Base-by-base conservation (phyloP, 2,329 filamentous ascomycete species). In the Apiospora phragmitis region DNA sequence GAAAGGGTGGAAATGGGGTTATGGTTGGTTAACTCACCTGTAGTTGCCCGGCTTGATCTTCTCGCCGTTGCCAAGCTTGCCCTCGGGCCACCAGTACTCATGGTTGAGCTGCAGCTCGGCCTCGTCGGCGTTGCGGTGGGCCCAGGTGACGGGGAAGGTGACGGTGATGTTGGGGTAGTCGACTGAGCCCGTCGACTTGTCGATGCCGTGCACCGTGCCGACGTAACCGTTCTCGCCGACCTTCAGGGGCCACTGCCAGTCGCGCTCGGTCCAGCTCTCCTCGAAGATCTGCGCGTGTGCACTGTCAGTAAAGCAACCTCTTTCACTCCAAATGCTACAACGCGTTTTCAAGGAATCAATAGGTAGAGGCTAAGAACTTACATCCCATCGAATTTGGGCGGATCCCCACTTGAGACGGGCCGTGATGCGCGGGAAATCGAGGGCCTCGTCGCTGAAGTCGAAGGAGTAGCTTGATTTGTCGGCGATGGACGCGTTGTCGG, bases 351-450 rank as follows among this genome's bases (percentile, higher is more conserved):
- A 3, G 11, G 9, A 41, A 41, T 41, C 38, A 16, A n/a, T 62
- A 43, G 67, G 16, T 43, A n/a, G 29, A 21, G 59, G 67, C 26
- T 16, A 7, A 38, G 68, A 38, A 69, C 74, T 72, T 70, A 80
- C 74, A 41, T 80, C 78, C 78, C 78, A 79, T 7, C 78, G 76
- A 7, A 79, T 73, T 68, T 79, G 71, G 59, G 74, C 75, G 7
- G 71, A 73, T 9, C 77, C 77, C 74, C 76, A 79, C 24, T 73
- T 74, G 49, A 75, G 68, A 14, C 72, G 69, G 0, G 72, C 72
- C 43, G 76, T 75, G 5, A 80, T 74, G 69, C 74, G 77, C 43
- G 79, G 78, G 68, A 77, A 80, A 51, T 79, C 77, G 26, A 78
- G 78, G 5, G 55, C 72, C 14, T 62, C 35, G 14, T 67, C 71